Conservation (phyloP, 305 asterid species). For the Ilex paraguariensis region DNA sequence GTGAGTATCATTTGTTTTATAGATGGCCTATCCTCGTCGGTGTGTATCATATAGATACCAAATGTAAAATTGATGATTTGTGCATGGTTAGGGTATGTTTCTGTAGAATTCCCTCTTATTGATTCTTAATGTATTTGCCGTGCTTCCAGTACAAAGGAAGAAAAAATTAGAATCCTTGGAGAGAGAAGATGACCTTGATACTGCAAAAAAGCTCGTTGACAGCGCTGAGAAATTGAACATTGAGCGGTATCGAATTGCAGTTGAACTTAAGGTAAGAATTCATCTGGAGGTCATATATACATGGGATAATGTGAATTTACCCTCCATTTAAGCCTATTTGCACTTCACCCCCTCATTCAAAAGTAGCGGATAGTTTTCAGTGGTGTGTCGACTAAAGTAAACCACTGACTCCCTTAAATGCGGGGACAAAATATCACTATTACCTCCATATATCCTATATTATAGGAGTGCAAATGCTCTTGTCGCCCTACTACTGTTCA, state of each 20-base stretch:
- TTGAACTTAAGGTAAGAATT: conserved; percentile 58
- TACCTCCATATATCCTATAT: no score
- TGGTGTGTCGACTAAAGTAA: no score
- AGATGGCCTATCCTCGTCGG: conserved; percentile 31
- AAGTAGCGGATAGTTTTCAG: no score
- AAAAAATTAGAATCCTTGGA: conserved; percentile 50
- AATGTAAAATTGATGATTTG: conserved; percentile 1
- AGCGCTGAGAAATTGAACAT: conserved; percentile 56
- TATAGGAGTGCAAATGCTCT: no score
- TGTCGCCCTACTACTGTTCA: no score
- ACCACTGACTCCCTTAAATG: no score
- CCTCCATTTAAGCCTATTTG: no score
- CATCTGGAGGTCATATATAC: conserved; percentile 7
- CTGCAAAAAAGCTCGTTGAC: conserved; percentile 43
- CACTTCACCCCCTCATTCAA: no score
- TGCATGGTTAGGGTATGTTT: conserved; percentile 9
- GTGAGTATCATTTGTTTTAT: conserved; percentile 42
- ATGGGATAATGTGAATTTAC: no score
- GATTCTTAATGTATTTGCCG: background rate
- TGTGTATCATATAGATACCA: conserved; percentile 33
- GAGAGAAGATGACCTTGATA: conserved; percentile 64
- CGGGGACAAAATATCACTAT: no score
- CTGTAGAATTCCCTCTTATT: conserved; percentile 1
- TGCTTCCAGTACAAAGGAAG: conserved; percentile 45
- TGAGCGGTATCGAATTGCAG: conserved; percentile 46